These are phyloP conservation scores for Tritrichomonas musculus DNA, from an alignment of 208 protist genomes.

Conservation along the genomic window DNA sequence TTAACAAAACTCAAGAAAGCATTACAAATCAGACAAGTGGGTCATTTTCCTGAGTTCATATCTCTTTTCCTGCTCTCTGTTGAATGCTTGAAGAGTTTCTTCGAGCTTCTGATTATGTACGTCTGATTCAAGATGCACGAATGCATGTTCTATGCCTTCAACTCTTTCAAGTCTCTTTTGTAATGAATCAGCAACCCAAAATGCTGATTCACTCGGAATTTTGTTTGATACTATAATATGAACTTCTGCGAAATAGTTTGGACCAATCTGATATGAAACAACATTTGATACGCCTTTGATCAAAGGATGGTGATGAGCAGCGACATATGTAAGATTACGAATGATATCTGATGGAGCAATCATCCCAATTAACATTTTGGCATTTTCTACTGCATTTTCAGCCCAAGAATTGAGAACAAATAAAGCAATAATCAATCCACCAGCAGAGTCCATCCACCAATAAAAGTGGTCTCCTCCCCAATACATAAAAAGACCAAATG, in stretches of 20 bases:
- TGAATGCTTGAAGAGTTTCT: too few relatives aligned
- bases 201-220: background rate
- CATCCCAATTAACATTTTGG: background rate
- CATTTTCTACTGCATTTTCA: background rate
- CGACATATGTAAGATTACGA: background rate
- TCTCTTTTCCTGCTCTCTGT: too few relatives aligned
- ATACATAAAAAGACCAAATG: background rate
- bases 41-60: too few relatives aligned
- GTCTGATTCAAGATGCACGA: background rate
- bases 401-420: background rate
- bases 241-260: background rate
- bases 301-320: background rate
- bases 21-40: too few relatives aligned
- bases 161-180: background rate
- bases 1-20: too few relatives aligned
- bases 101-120: background rate
- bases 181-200: background rate
- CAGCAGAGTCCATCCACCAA: slow-evolving; percentile 14
- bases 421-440: background rate
- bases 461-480: background rate
- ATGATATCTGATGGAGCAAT: background rate
- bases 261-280: background rate
- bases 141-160: background rate
- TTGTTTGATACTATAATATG: background rate
- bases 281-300: background rate